Percentiles rank a stretch among this genome's conserved stretches.
These are phyloP conservation scores for Primulina eburnea DNA, from an alignment of 257 asterid genomes.

Conservation along the genomic window DNA sequence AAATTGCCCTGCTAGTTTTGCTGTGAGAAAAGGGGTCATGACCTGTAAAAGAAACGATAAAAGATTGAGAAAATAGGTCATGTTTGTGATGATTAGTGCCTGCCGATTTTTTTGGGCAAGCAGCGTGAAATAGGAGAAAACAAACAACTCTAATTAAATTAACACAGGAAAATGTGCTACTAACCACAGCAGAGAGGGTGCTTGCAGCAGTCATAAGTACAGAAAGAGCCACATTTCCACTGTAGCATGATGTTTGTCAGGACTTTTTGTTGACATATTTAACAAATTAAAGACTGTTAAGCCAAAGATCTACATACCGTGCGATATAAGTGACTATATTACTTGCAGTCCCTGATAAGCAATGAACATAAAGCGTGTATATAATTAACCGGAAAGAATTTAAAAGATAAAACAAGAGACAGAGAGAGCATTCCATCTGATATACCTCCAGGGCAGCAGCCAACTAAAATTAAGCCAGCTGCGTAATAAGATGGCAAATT, in stretches of 20 bases:
- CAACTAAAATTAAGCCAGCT: constrained; percentile 86
- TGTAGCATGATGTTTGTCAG: constrained; percentile 38
- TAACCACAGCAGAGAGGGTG: constrained; percentile 83
- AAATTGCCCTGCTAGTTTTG: constrained; percentile 84
- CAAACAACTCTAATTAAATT: not conserved
- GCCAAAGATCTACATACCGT: constrained; percentile 44
- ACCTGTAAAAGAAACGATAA: constrained; percentile 41
- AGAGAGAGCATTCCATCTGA: not conserved
- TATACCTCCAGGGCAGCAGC: constrained; percentile 95
- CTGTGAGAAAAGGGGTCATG: constrained; percentile 88
- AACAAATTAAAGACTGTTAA: not conserved
- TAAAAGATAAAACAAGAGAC: constrained; percentile 1
- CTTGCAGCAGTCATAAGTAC: constrained; percentile 97
- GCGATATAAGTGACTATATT: constrained; percentile 94
- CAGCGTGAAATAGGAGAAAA: not conserved
- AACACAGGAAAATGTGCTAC: constrained; percentile 33
- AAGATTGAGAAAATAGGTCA: not conserved
- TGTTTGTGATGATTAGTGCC: not conserved
- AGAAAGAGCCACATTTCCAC: constrained; percentile 95
- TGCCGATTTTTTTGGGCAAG: not conserved
- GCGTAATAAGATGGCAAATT: constrained; percentile 85
- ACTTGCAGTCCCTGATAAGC: constrained; percentile 79
- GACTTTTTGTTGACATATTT: constrained; percentile 23
- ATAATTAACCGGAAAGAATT: constrained; percentile 5
- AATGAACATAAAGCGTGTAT: constrained; percentile 17